Evolutionary conservation across 1,139 yeast species (phyloP).

Genomic region (Saccharomyces hybrid): DNA sequence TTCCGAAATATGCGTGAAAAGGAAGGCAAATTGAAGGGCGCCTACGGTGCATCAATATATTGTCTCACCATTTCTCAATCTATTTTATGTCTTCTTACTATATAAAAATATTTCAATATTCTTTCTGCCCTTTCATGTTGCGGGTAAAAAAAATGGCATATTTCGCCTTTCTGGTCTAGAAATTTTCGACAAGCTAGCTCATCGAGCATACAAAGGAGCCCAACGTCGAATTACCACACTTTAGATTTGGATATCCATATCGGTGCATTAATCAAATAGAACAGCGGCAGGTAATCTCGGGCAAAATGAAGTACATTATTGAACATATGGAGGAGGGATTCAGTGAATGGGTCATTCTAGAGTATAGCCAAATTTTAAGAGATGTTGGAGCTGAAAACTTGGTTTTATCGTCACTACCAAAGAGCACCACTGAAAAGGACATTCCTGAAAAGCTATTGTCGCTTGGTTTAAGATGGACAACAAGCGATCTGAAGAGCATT

Average conservation of each 20-base stretch:
- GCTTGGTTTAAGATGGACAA: constrained; percentile 77
- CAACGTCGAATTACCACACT: no score
- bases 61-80: no score
- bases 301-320: constrained; percentile 72
- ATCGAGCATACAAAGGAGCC: background rate
- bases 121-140: background rate
- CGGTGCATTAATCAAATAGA: no score
- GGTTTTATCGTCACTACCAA: constrained; percentile 69
- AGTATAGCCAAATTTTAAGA: constrained; percentile 71
- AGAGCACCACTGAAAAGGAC: constrained; percentile 49
- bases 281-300: background rate
- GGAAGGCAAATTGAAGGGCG: background rate
- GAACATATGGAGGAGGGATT: constrained; percentile 98
- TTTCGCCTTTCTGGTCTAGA: background rate
- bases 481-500: constrained; percentile 54
- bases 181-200: background rate
- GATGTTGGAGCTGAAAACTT: constrained; percentile 78
- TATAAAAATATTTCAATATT: background rate
- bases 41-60: background rate
- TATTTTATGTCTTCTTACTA: background rate
- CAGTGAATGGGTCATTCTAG: constrained; percentile 91
- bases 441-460: constrained; percentile 56
- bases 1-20: background rate
- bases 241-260: background rate
- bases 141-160: background rate